phyloP scores from a whole-genome alignment of 1,284 basidiomycete species.

The Rhizoctonia solani region DNA sequence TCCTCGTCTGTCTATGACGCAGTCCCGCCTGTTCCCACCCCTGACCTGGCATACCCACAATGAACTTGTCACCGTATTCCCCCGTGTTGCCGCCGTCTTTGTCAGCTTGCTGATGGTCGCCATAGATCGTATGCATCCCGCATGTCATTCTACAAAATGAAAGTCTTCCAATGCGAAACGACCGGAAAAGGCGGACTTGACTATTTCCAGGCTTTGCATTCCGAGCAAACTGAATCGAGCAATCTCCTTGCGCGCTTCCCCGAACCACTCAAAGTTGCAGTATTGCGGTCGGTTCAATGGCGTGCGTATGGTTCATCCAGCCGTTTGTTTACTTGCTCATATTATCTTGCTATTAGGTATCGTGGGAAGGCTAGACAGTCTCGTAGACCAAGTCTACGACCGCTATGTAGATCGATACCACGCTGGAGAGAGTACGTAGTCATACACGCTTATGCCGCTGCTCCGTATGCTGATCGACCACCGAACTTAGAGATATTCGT shows the following conservation, averaged over 20 bases:
- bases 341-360: constrained; percentile 65
- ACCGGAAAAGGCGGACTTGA: constrained; percentile 91
- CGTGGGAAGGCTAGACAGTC: constrained; percentile 90
- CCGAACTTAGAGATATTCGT: constrained; percentile 70
- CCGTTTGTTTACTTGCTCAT: constrained; percentile 17
- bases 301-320: constrained; percentile 62
- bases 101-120: constrained; percentile 36
- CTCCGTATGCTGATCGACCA: constrained; percentile 39
- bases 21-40: constrained; percentile 41
- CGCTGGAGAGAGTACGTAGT: constrained; percentile 77
- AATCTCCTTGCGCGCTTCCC: constrained; percentile 91
- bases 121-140: constrained; percentile 84
- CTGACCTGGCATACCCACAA: constrained; percentile 5
- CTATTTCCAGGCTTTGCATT: constrained; percentile 92
- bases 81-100: constrained; percentile 27
- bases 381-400: constrained; percentile 93
- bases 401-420: constrained; percentile 96
- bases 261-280: constrained; percentile 86
- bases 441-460: background rate
- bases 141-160: constrained; percentile 91
- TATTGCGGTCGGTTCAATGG: constrained; percentile 93
- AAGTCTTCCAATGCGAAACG: constrained; percentile 93
- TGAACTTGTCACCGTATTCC: background rate
- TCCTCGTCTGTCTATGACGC: constrained; percentile 13
- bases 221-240: constrained; percentile 85